Evolutionary conservation across 176 grass and related monocot genomes (phyloP).

Genomic region (Oryza rufipogon): DNA sequence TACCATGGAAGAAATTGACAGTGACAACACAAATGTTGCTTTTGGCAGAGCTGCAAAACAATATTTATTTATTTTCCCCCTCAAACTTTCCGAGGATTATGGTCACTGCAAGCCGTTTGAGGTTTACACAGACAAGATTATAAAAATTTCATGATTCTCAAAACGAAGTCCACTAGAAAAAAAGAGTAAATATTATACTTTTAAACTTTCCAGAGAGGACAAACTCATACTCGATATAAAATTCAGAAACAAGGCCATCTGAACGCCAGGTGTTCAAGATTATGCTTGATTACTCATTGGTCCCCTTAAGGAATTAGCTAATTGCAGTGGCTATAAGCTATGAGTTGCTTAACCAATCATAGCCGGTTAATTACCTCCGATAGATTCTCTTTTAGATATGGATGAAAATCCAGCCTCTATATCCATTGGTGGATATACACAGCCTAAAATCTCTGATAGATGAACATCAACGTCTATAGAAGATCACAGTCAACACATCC

Average conservation of each 20-base stretch:
- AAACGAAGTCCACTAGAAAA: slow-evolving; percentile 9
- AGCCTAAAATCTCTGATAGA: not conserved
- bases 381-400: no score
- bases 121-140: not conserved
- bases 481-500: slow-evolving; percentile 11
- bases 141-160: not conserved
- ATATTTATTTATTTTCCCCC: not conserved
- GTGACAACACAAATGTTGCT: slow-evolving; percentile 5
- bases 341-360: no score
- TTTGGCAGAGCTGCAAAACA: not conserved
- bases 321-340: no score
- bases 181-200: not conserved
- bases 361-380: no score
- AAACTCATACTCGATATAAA: slow-evolving; percentile 21
- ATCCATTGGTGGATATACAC: no score
- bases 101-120: not conserved
- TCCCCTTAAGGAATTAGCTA: not conserved
- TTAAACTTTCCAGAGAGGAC: not conserved
- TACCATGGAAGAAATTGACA: slow-evolving; percentile 1
- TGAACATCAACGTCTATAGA: not conserved
- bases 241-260: slow-evolving; percentile 24
- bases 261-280: slow-evolving; percentile 39
- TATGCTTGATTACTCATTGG: slow-evolving; percentile 7
- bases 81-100: not conserved
- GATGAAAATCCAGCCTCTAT: no score